phyloP scores from a whole-genome alignment of 148 eudicot species.

The Pharnaceum exiguum region DNA sequence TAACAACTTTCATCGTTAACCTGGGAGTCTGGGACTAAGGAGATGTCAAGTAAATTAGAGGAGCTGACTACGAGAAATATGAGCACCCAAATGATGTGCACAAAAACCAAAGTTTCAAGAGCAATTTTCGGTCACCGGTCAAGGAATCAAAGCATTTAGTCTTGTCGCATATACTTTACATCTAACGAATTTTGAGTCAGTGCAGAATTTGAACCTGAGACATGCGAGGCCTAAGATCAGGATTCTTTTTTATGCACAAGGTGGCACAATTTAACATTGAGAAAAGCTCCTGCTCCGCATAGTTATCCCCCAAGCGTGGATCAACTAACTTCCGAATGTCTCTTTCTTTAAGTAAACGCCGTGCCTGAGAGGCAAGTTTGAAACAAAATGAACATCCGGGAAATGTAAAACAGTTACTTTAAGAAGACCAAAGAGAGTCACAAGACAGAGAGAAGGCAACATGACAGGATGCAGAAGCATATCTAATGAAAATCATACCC shows the following conservation, averaged over 20 bases:
- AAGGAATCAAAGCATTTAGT: too few species aligned
- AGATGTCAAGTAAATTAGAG: too few species aligned
- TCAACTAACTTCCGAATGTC: slow-evolving; percentile 57
- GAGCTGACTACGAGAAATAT: too few species aligned
- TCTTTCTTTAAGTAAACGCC: slow-evolving; percentile 54
- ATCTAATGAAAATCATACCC: slow-evolving; percentile 47
- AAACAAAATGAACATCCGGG: not conserved
- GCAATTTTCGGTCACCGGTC: too few species aligned
- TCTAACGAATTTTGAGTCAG: too few species aligned
- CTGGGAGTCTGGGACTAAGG: too few species aligned
- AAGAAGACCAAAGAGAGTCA: too few species aligned
- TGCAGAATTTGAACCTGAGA: slow-evolving; percentile 52
- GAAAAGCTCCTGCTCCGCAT: slow-evolving; percentile 54
- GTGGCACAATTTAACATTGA: slow-evolving; percentile 71
- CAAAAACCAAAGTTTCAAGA: too few species aligned
- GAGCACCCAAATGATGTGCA: too few species aligned
- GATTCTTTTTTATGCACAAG: slow-evolving; percentile 70
- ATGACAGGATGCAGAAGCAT: not conserved
- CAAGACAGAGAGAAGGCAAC: not conserved
- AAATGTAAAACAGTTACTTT: not conserved
- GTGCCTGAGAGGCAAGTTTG: slow-evolving; percentile 52
- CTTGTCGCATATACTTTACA: too few species aligned
- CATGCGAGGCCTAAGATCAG: slow-evolving; percentile 87
- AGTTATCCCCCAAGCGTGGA: slow-evolving; percentile 44
- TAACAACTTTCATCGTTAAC: too few species aligned